phyloP scores from a whole-genome alignment of 1,284 basidiomycete genomes.

The Sanghuangporus weigelae region DNA sequence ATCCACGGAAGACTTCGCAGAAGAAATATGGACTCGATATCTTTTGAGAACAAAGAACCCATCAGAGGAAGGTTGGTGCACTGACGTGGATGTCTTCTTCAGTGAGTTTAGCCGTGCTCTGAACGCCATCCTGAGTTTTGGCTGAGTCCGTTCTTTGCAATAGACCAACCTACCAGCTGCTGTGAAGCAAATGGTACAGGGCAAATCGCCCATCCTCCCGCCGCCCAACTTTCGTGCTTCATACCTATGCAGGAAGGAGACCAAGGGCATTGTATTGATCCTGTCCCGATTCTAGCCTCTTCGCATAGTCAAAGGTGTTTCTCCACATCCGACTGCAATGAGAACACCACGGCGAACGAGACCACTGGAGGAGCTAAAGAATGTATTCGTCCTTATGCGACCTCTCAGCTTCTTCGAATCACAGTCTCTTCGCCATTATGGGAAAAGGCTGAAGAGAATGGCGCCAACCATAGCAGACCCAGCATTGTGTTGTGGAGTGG shows the following conservation, averaged over 20 bases:
- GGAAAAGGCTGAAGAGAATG: conserved; percentile 4
- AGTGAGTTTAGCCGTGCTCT: conserved; percentile 22
- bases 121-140: background rate
- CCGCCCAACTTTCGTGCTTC: conserved; percentile 40
- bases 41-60: conserved; percentile 27
- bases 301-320: conserved; percentile 29
- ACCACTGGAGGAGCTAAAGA: background rate
- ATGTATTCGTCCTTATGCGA: conserved; percentile 44
- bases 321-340: conserved; percentile 32
- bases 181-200: conserved; percentile 20
- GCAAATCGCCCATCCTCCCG: conserved; percentile 6
- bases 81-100: conserved; percentile 30
- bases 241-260: conserved; percentile 21
- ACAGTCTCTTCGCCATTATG: conserved; percentile 26
- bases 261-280: conserved; percentile 44
- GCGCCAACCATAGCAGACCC: conserved; percentile 18
- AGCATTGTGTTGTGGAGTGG: conserved; percentile 62
- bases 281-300: conserved; percentile 43
- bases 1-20: conserved; percentile 17
- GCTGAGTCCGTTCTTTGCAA: conserved; percentile 3
- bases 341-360: conserved; percentile 20
- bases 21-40: conserved; percentile 45
- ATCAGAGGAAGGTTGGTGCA: conserved; percentile 54
- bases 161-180: conserved; percentile 18
- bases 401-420: conserved; percentile 46